Conservation (phyloP, 192 early-diverging fungal species). For the Geranomyces michiganensis region DNA sequence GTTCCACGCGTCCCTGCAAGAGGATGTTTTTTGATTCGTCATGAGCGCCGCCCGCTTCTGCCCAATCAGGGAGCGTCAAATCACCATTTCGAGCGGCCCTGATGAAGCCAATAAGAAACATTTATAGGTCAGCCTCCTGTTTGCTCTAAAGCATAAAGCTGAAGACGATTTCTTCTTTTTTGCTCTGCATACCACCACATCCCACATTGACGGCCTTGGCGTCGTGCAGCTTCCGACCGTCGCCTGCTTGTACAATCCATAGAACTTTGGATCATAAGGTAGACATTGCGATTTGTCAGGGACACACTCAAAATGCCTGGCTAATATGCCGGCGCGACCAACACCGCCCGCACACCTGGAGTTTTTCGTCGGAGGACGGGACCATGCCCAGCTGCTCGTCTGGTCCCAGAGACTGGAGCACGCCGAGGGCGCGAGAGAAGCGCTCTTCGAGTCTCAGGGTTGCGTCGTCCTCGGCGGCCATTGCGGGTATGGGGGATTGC, state of each 20-base stretch:
- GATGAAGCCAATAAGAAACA: too few relatives aligned
- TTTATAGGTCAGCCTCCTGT: too few relatives aligned
- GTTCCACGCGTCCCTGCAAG: conserved; percentile 42
- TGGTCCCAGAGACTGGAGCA: conserved; percentile 25
- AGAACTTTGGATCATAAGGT: conserved; percentile 48
- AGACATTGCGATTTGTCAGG: too few relatives aligned
- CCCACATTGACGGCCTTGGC: conserved; percentile 43
- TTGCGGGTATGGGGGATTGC: too few relatives aligned
- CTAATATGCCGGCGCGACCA: too few relatives aligned
- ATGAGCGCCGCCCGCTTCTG: too few relatives aligned
- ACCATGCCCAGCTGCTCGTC: conserved; percentile 26
- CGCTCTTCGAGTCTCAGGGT: conserved; percentile 19
- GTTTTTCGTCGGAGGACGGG: conserved; percentile 27
- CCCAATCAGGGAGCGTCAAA: too few relatives aligned
- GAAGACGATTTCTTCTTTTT: too few relatives aligned
- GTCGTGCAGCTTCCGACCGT: conserved; percentile 47
- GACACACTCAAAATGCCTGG: too few relatives aligned
- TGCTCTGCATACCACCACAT: conserved; percentile 41
- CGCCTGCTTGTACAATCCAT: conserved; percentile 56
- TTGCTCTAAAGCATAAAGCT: too few relatives aligned
- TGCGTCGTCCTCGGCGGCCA: background rate
- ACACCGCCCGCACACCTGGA: conserved; percentile 2
- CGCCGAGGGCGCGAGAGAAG: conserved; percentile 29
- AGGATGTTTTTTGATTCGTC: background rate
- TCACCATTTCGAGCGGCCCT: too few relatives aligned